These are phyloP conservation scores for Penicillium sp. DNA, from an alignment of 2,329 filamentous ascomycete genomes.

Conservation along the genomic window DNA sequence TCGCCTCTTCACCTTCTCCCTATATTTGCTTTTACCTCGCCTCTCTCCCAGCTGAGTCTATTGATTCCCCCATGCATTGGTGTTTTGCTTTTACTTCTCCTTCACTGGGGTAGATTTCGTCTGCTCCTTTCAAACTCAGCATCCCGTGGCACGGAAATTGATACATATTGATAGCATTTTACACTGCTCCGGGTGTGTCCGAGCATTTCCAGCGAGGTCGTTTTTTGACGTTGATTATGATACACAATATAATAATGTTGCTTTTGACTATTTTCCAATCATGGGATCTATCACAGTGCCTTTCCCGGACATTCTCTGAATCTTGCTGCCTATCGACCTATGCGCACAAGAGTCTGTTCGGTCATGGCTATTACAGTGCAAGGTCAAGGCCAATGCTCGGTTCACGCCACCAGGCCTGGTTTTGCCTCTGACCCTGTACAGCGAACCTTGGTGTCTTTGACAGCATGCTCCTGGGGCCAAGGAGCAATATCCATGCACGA, in stretches of 20 bases:
- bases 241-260: slow-evolving; percentile 1
- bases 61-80: slow-evolving; percentile 25
- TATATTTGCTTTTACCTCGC: background rate
- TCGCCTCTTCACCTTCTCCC: slow-evolving; percentile 6
- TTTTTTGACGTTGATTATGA: slow-evolving; percentile 9
- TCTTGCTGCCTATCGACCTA: no score
- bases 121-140: background rate
- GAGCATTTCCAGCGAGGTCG: slow-evolving; percentile 26
- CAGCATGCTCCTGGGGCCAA: no score
- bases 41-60: background rate
- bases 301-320: no score
- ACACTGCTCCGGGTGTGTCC: slow-evolving; percentile 17
- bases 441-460: no score
- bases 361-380: no score
- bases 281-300: background rate
- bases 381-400: no score
- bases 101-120: slow-evolving; percentile 1
- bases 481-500: no score
- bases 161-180: slow-evolving; percentile 2
- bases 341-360: no score
- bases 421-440: no score
- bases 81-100: slow-evolving; percentile 12
- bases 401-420: no score
- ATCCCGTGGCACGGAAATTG: background rate
- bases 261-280: background rate